Conservation (phyloP, 106 monocot genomes). For the Acorus gramineus region DNA sequence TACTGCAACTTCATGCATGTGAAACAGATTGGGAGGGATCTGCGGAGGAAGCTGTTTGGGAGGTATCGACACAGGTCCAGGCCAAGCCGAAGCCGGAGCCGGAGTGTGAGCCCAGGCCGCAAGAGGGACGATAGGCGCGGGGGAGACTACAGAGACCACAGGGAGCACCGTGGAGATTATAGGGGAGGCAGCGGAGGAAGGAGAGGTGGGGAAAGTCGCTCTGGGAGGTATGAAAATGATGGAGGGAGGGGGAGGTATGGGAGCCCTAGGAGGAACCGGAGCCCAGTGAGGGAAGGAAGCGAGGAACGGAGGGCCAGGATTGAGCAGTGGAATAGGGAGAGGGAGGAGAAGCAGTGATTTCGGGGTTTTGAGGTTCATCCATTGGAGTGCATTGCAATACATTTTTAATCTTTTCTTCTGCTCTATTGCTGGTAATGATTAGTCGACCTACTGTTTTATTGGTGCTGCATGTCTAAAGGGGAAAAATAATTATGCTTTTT, state of each 20-base stretch:
- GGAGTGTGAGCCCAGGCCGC: conserved; percentile 15
- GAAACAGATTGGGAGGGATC: conserved; percentile 35
- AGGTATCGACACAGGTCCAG: conserved; percentile 13
- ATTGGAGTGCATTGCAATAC: no score
- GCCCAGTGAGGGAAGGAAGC: conserved; percentile 25
- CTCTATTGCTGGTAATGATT: no score
- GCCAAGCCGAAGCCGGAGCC: conserved; percentile 16
- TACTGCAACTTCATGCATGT: conserved; percentile 62
- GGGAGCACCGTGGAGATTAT: conserved; percentile 8
- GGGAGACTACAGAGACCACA: conserved; percentile 1
- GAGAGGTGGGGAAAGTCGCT: conserved; percentile 3
- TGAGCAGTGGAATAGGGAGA: conserved; percentile 33
- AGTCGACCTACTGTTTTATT: no score
- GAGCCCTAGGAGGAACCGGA: conserved; percentile 17
- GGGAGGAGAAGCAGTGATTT: conserved; percentile 16
- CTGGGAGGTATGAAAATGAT: conserved; percentile 12
- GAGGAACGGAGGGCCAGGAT: conserved; percentile 28
- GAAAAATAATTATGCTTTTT: no score
- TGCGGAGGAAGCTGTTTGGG: conserved; percentile 36
- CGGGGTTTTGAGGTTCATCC: no score
- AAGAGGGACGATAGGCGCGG: no score
- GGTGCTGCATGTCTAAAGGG: no score
- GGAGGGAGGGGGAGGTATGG: conserved; percentile 15
- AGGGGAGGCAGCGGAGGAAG: conserved; percentile 3
- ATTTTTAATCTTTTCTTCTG: no score